Conservation (phyloP, 306 rosid species). For the Lithocarpus polystachyus region DNA sequence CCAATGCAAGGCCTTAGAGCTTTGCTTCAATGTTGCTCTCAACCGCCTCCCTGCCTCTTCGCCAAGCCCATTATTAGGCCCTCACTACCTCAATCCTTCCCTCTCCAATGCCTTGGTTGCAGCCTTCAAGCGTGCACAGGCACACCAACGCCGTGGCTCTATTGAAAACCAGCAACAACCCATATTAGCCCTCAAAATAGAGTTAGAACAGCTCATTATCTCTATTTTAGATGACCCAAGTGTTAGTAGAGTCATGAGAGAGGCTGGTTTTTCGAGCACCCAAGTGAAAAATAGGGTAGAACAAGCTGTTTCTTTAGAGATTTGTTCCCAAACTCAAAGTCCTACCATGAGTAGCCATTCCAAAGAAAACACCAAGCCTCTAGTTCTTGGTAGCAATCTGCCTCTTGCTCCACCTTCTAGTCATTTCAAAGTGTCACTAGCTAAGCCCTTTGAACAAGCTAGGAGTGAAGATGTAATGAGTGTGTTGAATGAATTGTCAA, state of each 20-base stretch:
- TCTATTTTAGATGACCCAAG: conserved; percentile 90
- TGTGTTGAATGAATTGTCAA: conserved; percentile 54
- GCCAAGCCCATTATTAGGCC: conserved; percentile 57
- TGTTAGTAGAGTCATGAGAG: conserved; percentile 95
- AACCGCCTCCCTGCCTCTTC: conserved; percentile 83
- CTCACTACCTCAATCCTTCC: conserved; percentile 63
- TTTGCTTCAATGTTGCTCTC: conserved; percentile 87
- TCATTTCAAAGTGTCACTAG: conserved; percentile 29
- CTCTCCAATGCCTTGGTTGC: conserved; percentile 89
- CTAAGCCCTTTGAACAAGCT: conserved; percentile 24
- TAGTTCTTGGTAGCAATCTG: conserved; percentile 22
- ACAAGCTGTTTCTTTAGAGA: conserved; percentile 59
- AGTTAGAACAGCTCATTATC: conserved; percentile 73
- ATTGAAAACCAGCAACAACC: conserved; percentile 83
- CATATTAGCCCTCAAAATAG: conserved; percentile 75
- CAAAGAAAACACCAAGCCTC: conserved; percentile 35
- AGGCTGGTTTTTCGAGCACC: conserved; percentile 87
- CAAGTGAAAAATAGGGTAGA: conserved; percentile 67
- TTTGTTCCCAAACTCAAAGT: conserved; percentile 38
- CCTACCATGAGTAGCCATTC: conserved; percentile 17
- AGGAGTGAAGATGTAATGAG: conserved; percentile 49
- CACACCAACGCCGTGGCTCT: conserved; percentile 90
- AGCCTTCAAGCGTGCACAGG: conserved; percentile 90
- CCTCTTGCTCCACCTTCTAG: conserved; percentile 28
- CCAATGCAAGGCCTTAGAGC: conserved; percentile 90